Conservation (phyloP, 1,139 yeast genomes). For the Diutina mesorugosa region DNA sequence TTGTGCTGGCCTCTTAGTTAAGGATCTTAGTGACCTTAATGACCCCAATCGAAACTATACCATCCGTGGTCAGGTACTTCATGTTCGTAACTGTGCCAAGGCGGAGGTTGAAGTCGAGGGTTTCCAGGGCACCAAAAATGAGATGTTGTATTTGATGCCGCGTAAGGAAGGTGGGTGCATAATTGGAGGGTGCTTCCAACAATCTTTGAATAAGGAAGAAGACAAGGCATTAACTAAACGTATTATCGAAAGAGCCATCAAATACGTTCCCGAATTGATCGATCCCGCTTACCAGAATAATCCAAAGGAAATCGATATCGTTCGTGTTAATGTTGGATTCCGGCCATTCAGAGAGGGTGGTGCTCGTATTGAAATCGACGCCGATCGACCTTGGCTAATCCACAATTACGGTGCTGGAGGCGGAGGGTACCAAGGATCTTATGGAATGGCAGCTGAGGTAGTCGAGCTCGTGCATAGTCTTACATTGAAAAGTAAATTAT, state of each 20-base stretch:
- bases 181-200: conserved; percentile 35
- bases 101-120: conserved; percentile 14
- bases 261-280: conserved; percentile 28
- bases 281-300: conserved; percentile 16
- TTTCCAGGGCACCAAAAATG: conserved; percentile 19
- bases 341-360: conserved; percentile 37
- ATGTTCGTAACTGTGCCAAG: conserved; percentile 12
- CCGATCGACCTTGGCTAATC: conserved; percentile 19
- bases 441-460: conserved; percentile 27
- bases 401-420: conserved; percentile 40
- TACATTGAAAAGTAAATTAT: not conserved
- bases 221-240: conserved; percentile 25
- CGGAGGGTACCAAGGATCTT: conserved; percentile 33
- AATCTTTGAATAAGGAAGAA: conserved; percentile 13
- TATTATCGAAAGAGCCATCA: conserved; percentile 25
- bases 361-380: conserved; percentile 27
- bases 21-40: conserved; percentile 8
- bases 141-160: conserved; percentile 35
- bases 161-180: conserved; percentile 42
- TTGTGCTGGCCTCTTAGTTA: conserved; percentile 29
- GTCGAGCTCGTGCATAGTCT: conserved; percentile 5
- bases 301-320: conserved; percentile 15
- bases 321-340: conserved; percentile 31
- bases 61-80: conserved; percentile 26
- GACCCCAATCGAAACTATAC: conserved; percentile 14